Evolutionary conservation across 139 green algal species (phyloP), one percentile per base, ranked within the genome.

Genomic region (Pleodorina starrii): DNA sequence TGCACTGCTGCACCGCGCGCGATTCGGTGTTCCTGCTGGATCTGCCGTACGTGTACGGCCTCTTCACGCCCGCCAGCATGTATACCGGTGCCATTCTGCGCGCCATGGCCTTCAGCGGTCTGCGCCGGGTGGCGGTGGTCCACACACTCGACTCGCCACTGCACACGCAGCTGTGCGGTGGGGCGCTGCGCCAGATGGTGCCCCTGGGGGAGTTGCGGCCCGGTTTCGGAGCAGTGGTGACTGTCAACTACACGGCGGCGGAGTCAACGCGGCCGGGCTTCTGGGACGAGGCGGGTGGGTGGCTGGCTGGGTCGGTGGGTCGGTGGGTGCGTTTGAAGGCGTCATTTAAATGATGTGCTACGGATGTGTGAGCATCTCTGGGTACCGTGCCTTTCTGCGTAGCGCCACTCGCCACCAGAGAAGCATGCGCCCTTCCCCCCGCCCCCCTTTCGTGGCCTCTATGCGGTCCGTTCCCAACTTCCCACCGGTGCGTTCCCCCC

Each of bases 1-100:
- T 87, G 43, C 81, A 87, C 43, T 87, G 81, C 81, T 87, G 81
- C 40, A 77, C 81, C 16, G 81, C 81, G 19, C 81, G 81, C 25
- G 81, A 87, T 5, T 66, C 60, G 16, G 81, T 87, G 5, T 87
- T 77, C 42, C 10, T 35, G 32, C 40, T 76, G 29, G 42, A 43
- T 40, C 59, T 75, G 59, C 43, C 38, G 29, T 38, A 76, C 17
- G 80, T 86, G 40, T 86, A 63, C 42, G 80, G 80, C 7, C n/a
- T 86, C 4, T 86, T 86, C 80, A 60, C 80, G 2, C 57, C 80
- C 1, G 54, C 80, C 32, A 63, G 40, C 35, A n/a, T 35, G 12
- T 86, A 86, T 57, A 86, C 59, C 16, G 80, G 40, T 3, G n/a
- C 80, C 5, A 23, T 86, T 0, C 29, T 86, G 29, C 80, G 80